Percentiles rank a stretch among this genome's conserved stretches.
Evolutionary conservation across 1,139 yeast species (phyloP).

Genomic region (Candida sp.): DNA sequence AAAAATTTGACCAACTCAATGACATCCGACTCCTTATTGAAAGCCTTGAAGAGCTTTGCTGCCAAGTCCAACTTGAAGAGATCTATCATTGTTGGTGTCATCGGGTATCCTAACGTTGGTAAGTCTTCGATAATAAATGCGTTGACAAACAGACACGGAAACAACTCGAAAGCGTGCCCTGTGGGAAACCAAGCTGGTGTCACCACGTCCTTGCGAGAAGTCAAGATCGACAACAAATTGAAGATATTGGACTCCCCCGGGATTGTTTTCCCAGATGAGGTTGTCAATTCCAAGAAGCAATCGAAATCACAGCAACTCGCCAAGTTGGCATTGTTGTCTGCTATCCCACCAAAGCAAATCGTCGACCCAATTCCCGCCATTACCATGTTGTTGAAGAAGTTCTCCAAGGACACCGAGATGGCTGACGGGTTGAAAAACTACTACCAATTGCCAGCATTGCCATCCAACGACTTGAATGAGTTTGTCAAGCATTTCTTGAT

Average conservation of each 20-base stretch:
- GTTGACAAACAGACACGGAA: conserved; percentile 81
- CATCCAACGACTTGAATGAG: conserved; percentile 64
- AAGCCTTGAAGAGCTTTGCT: conserved; percentile 87
- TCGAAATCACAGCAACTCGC: conserved; percentile 77
- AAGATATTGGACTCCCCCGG: conserved; percentile 97
- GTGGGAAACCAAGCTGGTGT: conserved; percentile 99
- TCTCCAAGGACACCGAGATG: conserved; percentile 74
- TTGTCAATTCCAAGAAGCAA: conserved; percentile 45
- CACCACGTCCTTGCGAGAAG: conserved; percentile 89
- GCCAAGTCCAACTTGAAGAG: conserved; percentile 84
- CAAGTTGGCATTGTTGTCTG: conserved; percentile 84
- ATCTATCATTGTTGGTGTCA: conserved; percentile 93
- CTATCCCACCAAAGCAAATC: conserved; percentile 88
- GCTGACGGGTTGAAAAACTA: conserved; percentile 73
- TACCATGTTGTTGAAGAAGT: conserved; percentile 72
- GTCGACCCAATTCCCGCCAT: conserved; percentile 88
- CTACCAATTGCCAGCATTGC: conserved; percentile 84
- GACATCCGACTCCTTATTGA: conserved; percentile 77
- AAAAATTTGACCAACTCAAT: conserved; percentile 74
- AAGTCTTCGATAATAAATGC: conserved; percentile 95
- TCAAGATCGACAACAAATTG: conserved; percentile 88
- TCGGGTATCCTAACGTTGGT: conserved; percentile 95
- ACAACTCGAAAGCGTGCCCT: conserved; percentile 78
- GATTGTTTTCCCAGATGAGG: conserved; percentile 88
- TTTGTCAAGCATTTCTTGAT: conserved; percentile 85